Evolutionary conservation across 805 yeast genomes (phyloP).

Genomic region (Hanseniaspora singularis): DNA sequence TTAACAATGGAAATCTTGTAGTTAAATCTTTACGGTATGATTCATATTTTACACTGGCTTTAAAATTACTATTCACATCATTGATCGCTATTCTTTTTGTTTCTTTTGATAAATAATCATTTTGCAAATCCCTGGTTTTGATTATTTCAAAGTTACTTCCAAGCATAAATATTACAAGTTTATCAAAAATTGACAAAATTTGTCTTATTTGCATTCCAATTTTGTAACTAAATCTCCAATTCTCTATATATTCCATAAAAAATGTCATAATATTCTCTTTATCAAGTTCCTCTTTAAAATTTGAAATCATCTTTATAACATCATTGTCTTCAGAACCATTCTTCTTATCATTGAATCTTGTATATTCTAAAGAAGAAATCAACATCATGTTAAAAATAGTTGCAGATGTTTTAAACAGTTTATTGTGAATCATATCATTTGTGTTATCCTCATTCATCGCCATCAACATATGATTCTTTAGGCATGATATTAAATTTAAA

Average conservation of each 20-base stretch:
- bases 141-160: conserved; percentile 39
- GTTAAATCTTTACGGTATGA: conserved; percentile 63
- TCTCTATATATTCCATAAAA: conserved; percentile 43
- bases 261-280: conserved; percentile 33
- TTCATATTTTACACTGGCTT: conserved; percentile 49
- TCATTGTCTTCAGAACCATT: not conserved
- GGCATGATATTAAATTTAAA: not conserved
- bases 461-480: conserved; percentile 13
- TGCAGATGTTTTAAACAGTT: conserved; percentile 16
- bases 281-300: conserved; percentile 19
- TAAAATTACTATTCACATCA: too few relatives aligned
- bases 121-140: conserved; percentile 21
- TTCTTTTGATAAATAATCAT: not conserved
- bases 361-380: conserved; percentile 6
- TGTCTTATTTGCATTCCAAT: conserved; percentile 42
- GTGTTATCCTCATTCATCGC: conserved; percentile 4
- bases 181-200: conserved; percentile 42
- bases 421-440: conserved; percentile 1
- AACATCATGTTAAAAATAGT: conserved; percentile 16
- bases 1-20: conserved; percentile 62
- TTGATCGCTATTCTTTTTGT: too few relatives aligned
- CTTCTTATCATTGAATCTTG: not conserved
- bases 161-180: conserved; percentile 44
- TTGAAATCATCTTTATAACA: not conserved
- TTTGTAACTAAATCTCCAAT: conserved; percentile 51